Evolutionary conservation across 2,329 filamentous ascomycete species (phyloP), one percentile per base, ranked within the genome.

Genomic region (Simplicillium sp.): DNA sequence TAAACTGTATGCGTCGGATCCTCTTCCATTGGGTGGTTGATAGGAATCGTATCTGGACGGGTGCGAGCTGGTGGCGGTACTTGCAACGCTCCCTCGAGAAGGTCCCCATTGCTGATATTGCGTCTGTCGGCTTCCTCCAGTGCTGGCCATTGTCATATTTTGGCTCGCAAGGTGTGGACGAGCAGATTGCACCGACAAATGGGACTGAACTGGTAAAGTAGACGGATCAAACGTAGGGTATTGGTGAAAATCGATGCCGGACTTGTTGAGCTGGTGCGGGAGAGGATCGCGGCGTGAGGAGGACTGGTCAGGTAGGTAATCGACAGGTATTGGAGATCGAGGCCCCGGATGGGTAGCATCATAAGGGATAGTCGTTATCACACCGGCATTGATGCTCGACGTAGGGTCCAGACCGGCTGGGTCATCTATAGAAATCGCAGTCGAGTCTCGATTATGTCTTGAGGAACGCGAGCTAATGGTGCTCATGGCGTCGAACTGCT

Each of bases 361-460:
- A 67, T 94, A 94, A 28, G 89, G 87, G 48, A 96, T 89, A 20
- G 86, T 83, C 29, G 87, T 87, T 55, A 95, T 87, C 44, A 90
- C 78, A 44, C 87, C 88, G 29, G 87, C 82, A 56, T 79, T 82
- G 67, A 81, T 80, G 55, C 84, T 83, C 46, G 89, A 65, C 44
- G 77, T 80, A 45, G 72, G 65, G 37, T 82, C 82, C 52, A 79
- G 71, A 37, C 80, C 77, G 47, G 71, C 66, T 37, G 80, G 75
- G 45, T 77, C 68, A 54, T 90, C 86, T 53, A 87, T 62, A 12
- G 84, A 90, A 49, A 82, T 70, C 49, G 78, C 66, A 31, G 84
- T 88, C 6, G 83, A 82, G 45, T 78, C 82, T 58, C 83, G 76
- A 53, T 80, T 79, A 64, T 92, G 82, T 58, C 85, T 75, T 49